Base-by-base conservation (phyloP, 2,329 filamentous ascomycete species). In the Cercospora janseana region DNA sequence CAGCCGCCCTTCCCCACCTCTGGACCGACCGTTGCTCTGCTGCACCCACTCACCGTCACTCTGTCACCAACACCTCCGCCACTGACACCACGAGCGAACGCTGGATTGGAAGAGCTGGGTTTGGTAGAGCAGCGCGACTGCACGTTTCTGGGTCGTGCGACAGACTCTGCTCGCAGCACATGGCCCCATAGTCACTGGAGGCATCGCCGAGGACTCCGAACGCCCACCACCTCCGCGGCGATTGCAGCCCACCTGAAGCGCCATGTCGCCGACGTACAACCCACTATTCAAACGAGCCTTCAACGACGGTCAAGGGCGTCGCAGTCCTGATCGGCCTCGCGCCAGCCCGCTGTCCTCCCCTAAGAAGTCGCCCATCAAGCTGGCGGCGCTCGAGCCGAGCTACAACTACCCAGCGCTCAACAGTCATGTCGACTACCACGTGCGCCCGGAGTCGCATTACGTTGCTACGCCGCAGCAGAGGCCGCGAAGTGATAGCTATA, bases 321-420 rank as follows among this genome's bases (percentile, higher is more conserved):
- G 40, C 40, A 43, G 13, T 26, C 23, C 40, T 26, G 40, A 43
- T 15, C 40, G 24, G 13, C 40, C 40, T 27, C 40, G 15, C 40
- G 20, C 20, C 26, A 29, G 24, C 24, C 18, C 26, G 46, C 56
- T 58, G 56, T 44, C 35, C 41, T 43, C 40, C n/a, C 24, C 27
- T 16, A 20, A 26, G 23, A 43, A 43, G 26, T 38, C 68, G 32
- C 66, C 66, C 4, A 37, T 56, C 18, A 60, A 53, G 54, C 59
- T 59, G 4, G 52, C 49, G 20, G 60, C 65, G 6, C 44, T 65
- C 40, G 66, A 69, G 48, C 65, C 67, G 28, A 58, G 56, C 48
- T 67, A 60, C 60, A 64, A 66, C 57, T 67, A 69, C 54, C 62
- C 65, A 26, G 59, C 65, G 18, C 50, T 64, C 46, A 61, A 59